These are phyloP conservation scores for Colletotrichum destructivum DNA, from an alignment of 2,329 filamentous ascomycete species.

Conservation along the genomic window DNA sequence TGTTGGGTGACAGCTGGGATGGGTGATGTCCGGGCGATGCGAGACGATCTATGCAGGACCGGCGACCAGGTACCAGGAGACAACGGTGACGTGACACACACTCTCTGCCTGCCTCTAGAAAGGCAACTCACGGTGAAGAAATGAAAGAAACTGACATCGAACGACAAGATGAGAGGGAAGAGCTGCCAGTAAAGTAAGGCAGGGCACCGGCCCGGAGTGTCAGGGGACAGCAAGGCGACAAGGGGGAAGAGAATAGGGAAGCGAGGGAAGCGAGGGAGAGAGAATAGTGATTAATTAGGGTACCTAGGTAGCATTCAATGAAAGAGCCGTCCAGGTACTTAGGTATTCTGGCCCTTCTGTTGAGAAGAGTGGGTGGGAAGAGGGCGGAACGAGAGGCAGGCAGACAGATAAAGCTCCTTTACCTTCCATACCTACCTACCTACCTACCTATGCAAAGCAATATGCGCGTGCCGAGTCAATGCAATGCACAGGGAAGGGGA, in stretches of 20 bases:
- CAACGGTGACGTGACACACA: not conserved
- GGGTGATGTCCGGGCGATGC: not conserved
- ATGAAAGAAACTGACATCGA: not conserved
- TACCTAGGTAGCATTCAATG: too few relatives aligned
- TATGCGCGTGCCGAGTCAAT: slow-evolving; percentile 17
- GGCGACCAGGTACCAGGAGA: not conserved
- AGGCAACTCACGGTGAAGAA: slow-evolving; percentile 12
- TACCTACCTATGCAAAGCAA: not conserved
- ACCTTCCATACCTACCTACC: too few relatives aligned
- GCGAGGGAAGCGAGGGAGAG: not conserved
- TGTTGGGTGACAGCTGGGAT: not conserved
- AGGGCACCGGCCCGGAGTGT: too few relatives aligned
- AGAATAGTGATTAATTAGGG: too few relatives aligned
- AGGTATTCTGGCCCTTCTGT: not conserved
- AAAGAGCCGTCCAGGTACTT: not conserved
- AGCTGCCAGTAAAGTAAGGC: slow-evolving; percentile 1
- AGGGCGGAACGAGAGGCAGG: not conserved
- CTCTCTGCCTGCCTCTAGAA: slow-evolving; percentile 26
- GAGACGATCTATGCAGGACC: not conserved
- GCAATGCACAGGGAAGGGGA: slow-evolving; percentile 15
- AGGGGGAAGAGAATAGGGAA: not conserved
- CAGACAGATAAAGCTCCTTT: not conserved
- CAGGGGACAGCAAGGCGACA: not conserved
- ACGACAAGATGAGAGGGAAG: slow-evolving; percentile 1
- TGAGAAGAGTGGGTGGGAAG: not conserved